These are phyloP conservation scores for Aphanomyces stellatus DNA, from an alignment of 352 stramenopile genomes.

Conservation along the genomic window DNA sequence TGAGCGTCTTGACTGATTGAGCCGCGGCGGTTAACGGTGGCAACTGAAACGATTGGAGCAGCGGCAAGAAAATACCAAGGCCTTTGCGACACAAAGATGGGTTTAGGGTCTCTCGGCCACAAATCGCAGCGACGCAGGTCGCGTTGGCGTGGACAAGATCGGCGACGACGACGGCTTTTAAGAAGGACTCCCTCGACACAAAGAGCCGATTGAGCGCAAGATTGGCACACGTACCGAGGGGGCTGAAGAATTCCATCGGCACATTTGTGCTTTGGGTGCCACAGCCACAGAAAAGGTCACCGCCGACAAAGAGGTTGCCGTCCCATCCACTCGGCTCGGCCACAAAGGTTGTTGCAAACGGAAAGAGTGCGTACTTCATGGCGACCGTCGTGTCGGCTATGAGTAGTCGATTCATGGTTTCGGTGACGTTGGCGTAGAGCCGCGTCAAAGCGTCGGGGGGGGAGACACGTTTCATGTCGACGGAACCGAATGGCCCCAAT, in stretches of 20 bases:
- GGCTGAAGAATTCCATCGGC: no score
- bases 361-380: not conserved
- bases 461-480: not conserved
- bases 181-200: not conserved
- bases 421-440: not conserved
- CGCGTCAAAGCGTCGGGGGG: not conserved
- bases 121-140: not conserved
- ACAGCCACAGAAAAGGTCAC: not conserved
- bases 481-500: not conserved
- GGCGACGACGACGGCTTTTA: not conserved
- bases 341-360: not conserved
- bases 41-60: not conserved
- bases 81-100: not conserved
- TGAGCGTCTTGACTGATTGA: not conserved
- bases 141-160: not conserved
- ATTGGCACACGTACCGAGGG: no score
- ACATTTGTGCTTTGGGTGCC: no score
- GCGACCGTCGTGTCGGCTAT: not conserved
- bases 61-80: not conserved
- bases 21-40: no score
- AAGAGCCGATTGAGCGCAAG: no score
- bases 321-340: not conserved
- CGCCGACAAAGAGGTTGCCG: not conserved
- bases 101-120: not conserved
- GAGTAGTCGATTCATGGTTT: not conserved